These are phyloP conservation scores for Yamadazyma ubonensis DNA, from an alignment of 805 yeast genomes.

Conservation along the genomic window DNA sequence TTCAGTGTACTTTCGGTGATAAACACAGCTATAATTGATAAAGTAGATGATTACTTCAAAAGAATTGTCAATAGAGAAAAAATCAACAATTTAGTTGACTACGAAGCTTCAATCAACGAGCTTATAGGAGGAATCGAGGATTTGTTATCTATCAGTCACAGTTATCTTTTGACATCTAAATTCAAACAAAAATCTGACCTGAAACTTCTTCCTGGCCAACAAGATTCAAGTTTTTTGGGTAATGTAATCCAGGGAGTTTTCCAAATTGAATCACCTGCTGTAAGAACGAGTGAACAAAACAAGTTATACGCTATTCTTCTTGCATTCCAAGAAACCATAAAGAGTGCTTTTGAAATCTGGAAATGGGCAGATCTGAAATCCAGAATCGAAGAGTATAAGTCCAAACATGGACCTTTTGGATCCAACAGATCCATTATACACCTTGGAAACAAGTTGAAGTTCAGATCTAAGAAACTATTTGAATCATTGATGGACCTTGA, in stretches of 20 bases:
- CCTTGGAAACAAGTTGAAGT: slow-evolving; percentile 61
- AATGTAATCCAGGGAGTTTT: slow-evolving; percentile 77
- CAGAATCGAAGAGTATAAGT: slow-evolving; percentile 14
- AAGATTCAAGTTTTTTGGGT: slow-evolving; percentile 51
- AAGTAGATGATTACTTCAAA: slow-evolving; percentile 33
- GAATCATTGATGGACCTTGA: slow-evolving; percentile 67
- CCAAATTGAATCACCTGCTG: slow-evolving; percentile 63
- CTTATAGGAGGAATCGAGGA: slow-evolving; percentile 65
- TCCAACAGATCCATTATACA: slow-evolving; percentile 27
- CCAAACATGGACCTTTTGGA: slow-evolving; percentile 1
- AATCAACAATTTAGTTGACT: slow-evolving; percentile 22
- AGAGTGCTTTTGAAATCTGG: slow-evolving; percentile 66
- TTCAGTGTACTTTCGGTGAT: slow-evolving; percentile 56
- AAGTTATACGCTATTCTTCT: slow-evolving; percentile 57
- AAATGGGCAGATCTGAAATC: slow-evolving; percentile 52
- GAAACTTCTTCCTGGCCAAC: slow-evolving; percentile 6
- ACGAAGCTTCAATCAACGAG: slow-evolving; percentile 42
- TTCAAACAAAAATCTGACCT: slow-evolving; percentile 19
- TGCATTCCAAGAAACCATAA: slow-evolving; percentile 61
- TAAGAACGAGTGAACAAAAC: slow-evolving; percentile 49
- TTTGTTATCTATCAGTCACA: slow-evolving; percentile 57
- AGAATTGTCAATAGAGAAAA: slow-evolving; percentile 20
- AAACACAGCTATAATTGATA: slow-evolving; percentile 49
- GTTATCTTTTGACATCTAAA: slow-evolving; percentile 43
- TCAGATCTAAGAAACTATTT: slow-evolving; percentile 62